Evolutionary conservation across 108 stramenopile species (phyloP), one percentile per base, ranked within the genome.

Genomic region (Aurantiochytrium sp.): DNA sequence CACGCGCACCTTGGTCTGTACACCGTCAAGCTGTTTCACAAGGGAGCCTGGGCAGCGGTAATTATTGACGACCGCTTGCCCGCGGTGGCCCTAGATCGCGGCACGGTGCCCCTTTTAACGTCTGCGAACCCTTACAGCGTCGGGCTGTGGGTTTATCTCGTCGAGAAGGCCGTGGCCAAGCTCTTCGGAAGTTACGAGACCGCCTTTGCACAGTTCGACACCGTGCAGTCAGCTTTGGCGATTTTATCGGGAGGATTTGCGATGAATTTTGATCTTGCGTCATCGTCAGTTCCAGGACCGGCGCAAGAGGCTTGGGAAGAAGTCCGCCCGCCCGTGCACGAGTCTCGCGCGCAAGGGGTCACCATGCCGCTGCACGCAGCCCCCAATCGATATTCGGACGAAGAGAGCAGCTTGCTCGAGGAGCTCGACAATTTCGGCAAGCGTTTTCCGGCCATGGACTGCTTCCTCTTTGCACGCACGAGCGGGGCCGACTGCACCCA

Each of bases 131-230:
- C 45, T 27, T n/a, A 39, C 17, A 17, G 12, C 10, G 73, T 81
- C 45, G 73, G 73, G 17, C 73, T 81, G 1, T 81, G 73, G 73
- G 73, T 81, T 0, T 48, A 22, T 30, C 39, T 81, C 12, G 8
- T 81, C 6, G 73, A 81, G 24, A 81, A 81, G 73, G 73, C 73
- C 1, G 1, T 81, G 10, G 73, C 73, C n/a, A 81, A 81, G 24
- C 17, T 42, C 21, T 81, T 81, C 24, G 42, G 45, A 24, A 48
- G 42, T 12, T 81, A 81, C 32, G 42, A 48, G 24, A 0, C 73
- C 32, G 73, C 73, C 27, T 81, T 81, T 17, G 73, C 39, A 12
- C 6, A 41, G 8, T 22, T 81, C 0, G 73, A 81, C 17, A 22
- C 73, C 2, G 39, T 81, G 12, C 42, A 37, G 15, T 15, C 73